Evolutionary conservation across 345 rosid genomes (phyloP).

Genomic region (Rhodamnia argentea): DNA sequence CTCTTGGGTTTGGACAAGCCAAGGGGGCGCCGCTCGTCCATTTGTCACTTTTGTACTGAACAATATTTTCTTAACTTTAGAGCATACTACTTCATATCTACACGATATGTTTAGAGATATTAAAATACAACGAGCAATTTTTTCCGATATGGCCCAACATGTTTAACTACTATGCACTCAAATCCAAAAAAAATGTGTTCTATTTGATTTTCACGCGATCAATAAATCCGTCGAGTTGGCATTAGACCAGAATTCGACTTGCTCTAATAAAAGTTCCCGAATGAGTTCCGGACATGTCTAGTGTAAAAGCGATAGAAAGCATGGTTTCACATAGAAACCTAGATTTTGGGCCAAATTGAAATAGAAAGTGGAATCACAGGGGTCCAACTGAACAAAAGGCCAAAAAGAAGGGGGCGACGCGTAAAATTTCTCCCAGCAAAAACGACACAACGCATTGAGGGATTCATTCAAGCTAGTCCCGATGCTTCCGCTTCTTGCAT

Average conservation of each 20-base stretch:
- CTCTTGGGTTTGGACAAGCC: not conserved
- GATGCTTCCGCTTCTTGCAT: not conserved
- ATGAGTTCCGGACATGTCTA: not conserved
- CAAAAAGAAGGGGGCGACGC: not conserved
- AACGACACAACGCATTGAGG: not conserved
- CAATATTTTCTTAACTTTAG: no score
- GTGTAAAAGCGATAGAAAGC: not conserved
- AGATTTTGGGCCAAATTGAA: not conserved
- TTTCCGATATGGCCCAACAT: accelerated
- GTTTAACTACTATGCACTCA: not conserved
- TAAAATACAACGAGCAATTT: not conserved
- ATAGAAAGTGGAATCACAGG: not conserved
- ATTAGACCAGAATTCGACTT: not conserved
- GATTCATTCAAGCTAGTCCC: not conserved
- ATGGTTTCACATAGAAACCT: not conserved
- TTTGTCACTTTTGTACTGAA: not conserved
- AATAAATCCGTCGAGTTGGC: not conserved
- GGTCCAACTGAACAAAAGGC: not conserved
- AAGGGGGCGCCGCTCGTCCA: not conserved
- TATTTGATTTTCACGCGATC: not conserved
- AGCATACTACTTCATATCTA: no score
- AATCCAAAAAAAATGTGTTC: not conserved
- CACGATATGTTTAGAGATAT: no score
- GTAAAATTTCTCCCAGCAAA: not conserved
- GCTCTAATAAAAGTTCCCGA: not conserved